Base-by-base conservation (phyloP, 225 moss, liverwort and hornwort species). In the Antitrichia curtipendula region DNA sequence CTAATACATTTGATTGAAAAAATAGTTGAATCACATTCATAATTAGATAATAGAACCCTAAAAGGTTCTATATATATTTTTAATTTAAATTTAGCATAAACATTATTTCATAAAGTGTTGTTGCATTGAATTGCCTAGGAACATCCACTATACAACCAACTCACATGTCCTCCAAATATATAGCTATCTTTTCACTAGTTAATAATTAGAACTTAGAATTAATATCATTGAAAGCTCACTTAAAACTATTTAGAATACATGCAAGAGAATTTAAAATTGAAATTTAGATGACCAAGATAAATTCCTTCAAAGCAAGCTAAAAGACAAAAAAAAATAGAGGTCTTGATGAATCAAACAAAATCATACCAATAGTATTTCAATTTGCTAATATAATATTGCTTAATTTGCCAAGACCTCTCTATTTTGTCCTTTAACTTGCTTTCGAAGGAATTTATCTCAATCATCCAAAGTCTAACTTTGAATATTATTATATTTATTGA, bases 141-240 rank as follows among this genome's bases (percentile, higher is more conserved):
- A 6, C 10, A 45, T 72, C 28, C 0, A 28, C 28, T 45, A 45
- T 17, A 2, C 16, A 28, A 29, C 2, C 0, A 0, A 1, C 6
- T 6, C 17, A 10, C 10, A 28, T 28, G 17, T 6, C 9, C 7
- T 28, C 31, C 2, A 73, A 29, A 47, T 73, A 47, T 10, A 7
- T 47, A 73, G 71, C 43, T 45, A 71, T 71, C 2, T 28, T 71
- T 71, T 17, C 2, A 47, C 6, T 0, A 0, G 0, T 29, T 11
- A 28, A 47, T 29, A 45, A 29, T 47, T 73, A 31, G 6, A 72
- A 10, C 0, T 73, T 29, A 2, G 10, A 17, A 45, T 19, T 19
- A 19, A 28, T 28, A 45, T 29, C 16, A 72, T 31, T 31, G 4
- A 10, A 31, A 47, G 10, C 2, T 8, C 29, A 45, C 45, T 10